These are phyloP conservation scores for Beta macrorhiza DNA, from an alignment of 179 eudicot species.

Conservation along the genomic window DNA sequence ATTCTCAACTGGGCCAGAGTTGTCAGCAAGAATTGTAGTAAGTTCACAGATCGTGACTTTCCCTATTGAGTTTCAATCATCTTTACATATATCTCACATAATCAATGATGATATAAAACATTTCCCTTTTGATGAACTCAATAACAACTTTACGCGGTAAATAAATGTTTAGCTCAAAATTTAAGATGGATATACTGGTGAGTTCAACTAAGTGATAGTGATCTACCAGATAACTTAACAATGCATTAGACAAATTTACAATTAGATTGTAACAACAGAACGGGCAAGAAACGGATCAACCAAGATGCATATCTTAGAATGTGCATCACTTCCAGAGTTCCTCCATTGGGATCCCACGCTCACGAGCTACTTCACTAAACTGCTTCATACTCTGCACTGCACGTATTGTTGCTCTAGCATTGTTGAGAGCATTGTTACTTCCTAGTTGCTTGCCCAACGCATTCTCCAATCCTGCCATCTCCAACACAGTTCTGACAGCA, in stretches of 20 bases:
- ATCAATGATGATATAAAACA: too few species aligned
- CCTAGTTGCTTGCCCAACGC: constrained; percentile 93
- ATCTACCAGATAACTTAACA: constrained; percentile 7
- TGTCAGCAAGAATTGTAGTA: too few species aligned
- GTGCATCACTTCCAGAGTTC: constrained; percentile 80
- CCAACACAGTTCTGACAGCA: constrained; percentile 70
- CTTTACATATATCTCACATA: too few species aligned
- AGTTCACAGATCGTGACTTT: too few species aligned
- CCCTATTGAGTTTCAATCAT: too few species aligned
- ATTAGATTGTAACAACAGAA: constrained; percentile 13
- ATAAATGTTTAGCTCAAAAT: neutral
- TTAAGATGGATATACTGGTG: neutral
- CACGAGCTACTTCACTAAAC: constrained; percentile 74
- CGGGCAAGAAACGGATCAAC: constrained; percentile 5
- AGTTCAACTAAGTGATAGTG: neutral
- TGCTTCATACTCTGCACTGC: constrained; percentile 75
- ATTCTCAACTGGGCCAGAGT: too few species aligned
- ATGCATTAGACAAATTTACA: constrained; percentile 17
- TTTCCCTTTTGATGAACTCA: too few species aligned
- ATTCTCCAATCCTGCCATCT: constrained; percentile 88
- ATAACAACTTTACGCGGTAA: too few species aligned
- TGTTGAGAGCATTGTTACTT: constrained; percentile 90
- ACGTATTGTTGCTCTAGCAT: constrained; percentile 80
- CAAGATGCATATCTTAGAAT: neutral
- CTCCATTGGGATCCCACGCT: constrained; percentile 92